Percentiles rank a stretch among this genome's conserved stretches.
These are phyloP conservation scores for Colletotrichum sp. DNA, from an alignment of 2,329 filamentous ascomycete species.

Conservation along the genomic window DNA sequence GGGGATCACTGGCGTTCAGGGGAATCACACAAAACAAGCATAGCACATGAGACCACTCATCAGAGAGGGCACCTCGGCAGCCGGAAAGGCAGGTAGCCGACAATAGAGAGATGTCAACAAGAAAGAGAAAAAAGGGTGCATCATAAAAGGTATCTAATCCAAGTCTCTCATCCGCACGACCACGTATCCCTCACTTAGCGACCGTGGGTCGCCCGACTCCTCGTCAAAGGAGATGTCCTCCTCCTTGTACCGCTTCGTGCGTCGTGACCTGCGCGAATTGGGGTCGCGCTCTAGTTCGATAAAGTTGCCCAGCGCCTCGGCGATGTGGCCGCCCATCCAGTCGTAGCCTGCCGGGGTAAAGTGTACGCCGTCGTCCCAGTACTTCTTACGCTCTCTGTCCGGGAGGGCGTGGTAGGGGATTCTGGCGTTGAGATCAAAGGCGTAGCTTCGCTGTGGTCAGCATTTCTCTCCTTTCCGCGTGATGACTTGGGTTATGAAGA, in stretches of 20 bases:
- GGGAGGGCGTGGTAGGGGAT: constrained; percentile 60
- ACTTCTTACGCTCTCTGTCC: constrained; percentile 46
- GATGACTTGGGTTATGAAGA: background rate
- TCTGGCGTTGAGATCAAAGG: constrained; percentile 59
- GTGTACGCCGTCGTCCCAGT: constrained; percentile 69
- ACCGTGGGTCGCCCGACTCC: constrained; percentile 50
- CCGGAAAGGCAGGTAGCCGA: background rate
- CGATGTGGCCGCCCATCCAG: constrained; percentile 64
- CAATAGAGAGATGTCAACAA: background rate
- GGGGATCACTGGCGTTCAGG: constrained; percentile 5
- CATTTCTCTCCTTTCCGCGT: background rate
- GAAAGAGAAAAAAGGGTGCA: background rate
- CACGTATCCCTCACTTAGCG: constrained; percentile 58
- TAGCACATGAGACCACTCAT: constrained; percentile 7
- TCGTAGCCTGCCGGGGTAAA: constrained; percentile 64
- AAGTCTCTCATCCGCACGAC: constrained; percentile 58
- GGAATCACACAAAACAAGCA: constrained; percentile 10
- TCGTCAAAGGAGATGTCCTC: constrained; percentile 49
- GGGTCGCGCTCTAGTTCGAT: constrained; percentile 13
- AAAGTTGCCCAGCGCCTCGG: constrained; percentile 55
- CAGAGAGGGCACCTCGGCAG: background rate
- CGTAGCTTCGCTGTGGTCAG: constrained; percentile 43
- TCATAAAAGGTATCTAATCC: constrained; percentile 39
- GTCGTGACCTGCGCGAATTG: constrained; percentile 25
- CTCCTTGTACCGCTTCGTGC: constrained; percentile 37